Evolutionary conservation across 108 stramenopile genomes (phyloP).

Genomic region (Fragilariopsis cylindrus): DNA sequence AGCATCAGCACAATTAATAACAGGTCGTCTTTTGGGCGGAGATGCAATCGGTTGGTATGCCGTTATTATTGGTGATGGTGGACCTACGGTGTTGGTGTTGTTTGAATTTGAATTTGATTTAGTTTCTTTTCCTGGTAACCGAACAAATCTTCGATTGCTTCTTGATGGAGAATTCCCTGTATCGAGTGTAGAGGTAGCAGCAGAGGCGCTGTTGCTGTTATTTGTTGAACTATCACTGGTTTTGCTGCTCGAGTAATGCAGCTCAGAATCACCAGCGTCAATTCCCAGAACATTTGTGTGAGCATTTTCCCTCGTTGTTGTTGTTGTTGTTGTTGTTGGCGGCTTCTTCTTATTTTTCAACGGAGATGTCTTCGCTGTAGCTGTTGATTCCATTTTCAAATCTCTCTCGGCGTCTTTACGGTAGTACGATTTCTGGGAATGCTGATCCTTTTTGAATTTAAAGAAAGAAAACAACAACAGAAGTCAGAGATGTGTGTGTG

Average conservation of each 20-base stretch:
- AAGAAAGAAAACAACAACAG: too few species aligned
- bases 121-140: not conserved
- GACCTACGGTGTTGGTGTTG: not conserved
- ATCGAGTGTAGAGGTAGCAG: not conserved
- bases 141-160: not conserved
- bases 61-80: too few species aligned
- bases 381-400: too few species aligned
- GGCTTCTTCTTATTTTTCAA: not conserved
- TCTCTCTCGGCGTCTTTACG: too few species aligned
- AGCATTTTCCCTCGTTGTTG: slow-evolving; percentile 4
- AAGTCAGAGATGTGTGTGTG: too few species aligned
- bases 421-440: too few species aligned
- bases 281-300: slow-evolving; percentile 35
- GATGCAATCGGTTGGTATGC: too few species aligned
- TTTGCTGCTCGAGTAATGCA: too few species aligned
- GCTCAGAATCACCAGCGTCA: slow-evolving; percentile 17
- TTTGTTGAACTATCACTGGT: not conserved
- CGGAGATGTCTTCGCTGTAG: not conserved
- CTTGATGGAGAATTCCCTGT: not conserved
- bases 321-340: too few species aligned
- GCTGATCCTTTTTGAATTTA: too few species aligned
- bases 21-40: too few species aligned
- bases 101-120: not conserved
- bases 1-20: too few species aligned
- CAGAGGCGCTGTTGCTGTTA: not conserved